Evolutionary conservation across 257 asterid species (phyloP).

Genomic region (Plantago ovata): DNA sequence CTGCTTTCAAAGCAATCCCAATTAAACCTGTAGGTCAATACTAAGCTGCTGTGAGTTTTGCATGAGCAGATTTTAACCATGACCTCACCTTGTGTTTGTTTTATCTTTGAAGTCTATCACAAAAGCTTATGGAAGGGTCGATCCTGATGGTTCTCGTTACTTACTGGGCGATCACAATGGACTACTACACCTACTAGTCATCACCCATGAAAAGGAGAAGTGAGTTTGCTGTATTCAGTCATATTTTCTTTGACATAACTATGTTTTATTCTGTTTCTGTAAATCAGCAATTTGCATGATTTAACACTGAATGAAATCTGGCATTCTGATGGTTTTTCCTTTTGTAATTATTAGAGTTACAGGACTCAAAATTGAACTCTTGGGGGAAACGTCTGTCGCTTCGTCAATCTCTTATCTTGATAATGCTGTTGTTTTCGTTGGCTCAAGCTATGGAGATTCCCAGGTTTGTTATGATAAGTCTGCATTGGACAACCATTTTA

Average conservation of each 20-base stretch:
- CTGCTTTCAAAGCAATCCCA: slow-evolving; percentile 80
- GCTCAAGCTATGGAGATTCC: slow-evolving; percentile 94
- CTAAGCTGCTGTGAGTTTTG: slow-evolving; percentile 17
- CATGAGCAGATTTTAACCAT: slow-evolving; percentile 16
- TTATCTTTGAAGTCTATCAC: slow-evolving; percentile 56
- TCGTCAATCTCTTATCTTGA: slow-evolving; percentile 89
- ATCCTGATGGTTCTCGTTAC: slow-evolving; percentile 89
- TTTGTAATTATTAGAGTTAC: slow-evolving; percentile 49
- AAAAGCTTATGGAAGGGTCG: slow-evolving; percentile 88
- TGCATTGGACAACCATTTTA: neutral
- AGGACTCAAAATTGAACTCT: slow-evolving; percentile 83
- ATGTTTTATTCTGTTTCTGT: neutral
- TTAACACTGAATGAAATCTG: slow-evolving; percentile 2
- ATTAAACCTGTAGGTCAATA: slow-evolving; percentile 72
- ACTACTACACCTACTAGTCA: slow-evolving; percentile 74
- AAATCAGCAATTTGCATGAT: slow-evolving; percentile 8
- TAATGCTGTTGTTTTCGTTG: slow-evolving; percentile 78
- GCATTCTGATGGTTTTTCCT: slow-evolving; percentile 8
- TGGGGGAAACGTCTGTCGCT: slow-evolving; percentile 89
- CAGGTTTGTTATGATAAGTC: slow-evolving; percentile 43
- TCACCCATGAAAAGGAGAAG: slow-evolving; percentile 91
- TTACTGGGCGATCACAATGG: slow-evolving; percentile 90
- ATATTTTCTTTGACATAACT: slow-evolving; percentile 2
- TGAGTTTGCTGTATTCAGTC: slow-evolving; percentile 31
- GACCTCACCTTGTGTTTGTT: slow-evolving; percentile 25